Evolutionary conservation across 2,329 filamentous ascomycete species (phyloP).

Genomic region (Aspergillus phoenicis): DNA sequence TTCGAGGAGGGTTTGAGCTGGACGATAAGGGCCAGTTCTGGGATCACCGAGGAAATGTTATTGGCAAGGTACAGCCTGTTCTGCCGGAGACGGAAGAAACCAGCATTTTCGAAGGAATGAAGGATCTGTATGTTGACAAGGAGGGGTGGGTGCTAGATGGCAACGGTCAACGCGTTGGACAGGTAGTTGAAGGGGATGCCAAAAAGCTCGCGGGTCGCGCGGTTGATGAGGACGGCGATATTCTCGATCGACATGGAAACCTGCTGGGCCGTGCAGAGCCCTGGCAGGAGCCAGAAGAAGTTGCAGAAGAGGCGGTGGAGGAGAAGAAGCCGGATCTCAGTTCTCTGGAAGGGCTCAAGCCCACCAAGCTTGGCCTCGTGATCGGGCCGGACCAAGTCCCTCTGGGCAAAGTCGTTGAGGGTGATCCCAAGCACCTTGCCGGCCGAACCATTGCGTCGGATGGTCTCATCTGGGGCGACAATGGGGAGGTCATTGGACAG

Average conservation of each 20-base stretch:
- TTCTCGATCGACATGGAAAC: slow-evolving; percentile 64
- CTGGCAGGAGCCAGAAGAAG: slow-evolving; percentile 54
- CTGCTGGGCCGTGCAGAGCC: slow-evolving; percentile 60
- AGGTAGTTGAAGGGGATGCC: slow-evolving; percentile 60
- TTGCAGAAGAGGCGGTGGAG: slow-evolving; percentile 47
- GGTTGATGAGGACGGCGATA: slow-evolving; percentile 65
- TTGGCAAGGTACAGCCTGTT: slow-evolving; percentile 59
- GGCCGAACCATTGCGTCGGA: slow-evolving; percentile 58
- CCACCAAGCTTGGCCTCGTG: slow-evolving; percentile 63
- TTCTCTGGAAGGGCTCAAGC: slow-evolving; percentile 53
- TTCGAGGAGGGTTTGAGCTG: slow-evolving; percentile 38
- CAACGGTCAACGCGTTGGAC: slow-evolving; percentile 51
- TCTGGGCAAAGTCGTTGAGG: slow-evolving; percentile 59
- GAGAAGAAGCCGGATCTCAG: slow-evolving; percentile 49
- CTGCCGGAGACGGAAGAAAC: slow-evolving; percentile 44
- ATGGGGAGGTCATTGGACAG: slow-evolving; percentile 56
- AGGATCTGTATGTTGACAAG: slow-evolving; percentile 51
- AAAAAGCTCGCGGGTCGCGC: slow-evolving; percentile 62
- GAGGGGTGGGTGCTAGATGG: slow-evolving; percentile 54
- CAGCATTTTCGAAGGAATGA: slow-evolving; percentile 46
- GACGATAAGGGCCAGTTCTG: slow-evolving; percentile 66
- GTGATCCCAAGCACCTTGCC: slow-evolving; percentile 58
- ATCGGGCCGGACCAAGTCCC: slow-evolving; percentile 57
- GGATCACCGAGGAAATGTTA: slow-evolving; percentile 63
- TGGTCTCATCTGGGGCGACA: slow-evolving; percentile 58